These are phyloP conservation scores for Eimeria necatrix DNA, from an alignment of 169 alveolate genomes.

Conservation along the genomic window DNA sequence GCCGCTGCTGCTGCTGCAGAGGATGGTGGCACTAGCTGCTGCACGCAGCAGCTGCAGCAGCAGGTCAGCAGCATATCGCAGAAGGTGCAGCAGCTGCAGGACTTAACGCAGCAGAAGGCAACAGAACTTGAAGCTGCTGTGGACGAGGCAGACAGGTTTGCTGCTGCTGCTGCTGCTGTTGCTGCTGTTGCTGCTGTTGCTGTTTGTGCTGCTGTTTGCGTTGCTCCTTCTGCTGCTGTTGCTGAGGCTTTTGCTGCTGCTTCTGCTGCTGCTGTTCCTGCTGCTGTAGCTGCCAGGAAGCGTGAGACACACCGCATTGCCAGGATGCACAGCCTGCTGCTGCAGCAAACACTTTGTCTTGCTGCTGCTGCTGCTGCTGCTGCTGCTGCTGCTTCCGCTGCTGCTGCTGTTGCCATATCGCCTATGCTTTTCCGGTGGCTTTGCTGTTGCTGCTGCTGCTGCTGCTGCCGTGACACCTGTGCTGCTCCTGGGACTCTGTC, in stretches of 20 bases:
- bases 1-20: not conserved
- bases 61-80: conserved; percentile 17
- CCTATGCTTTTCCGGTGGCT: too few species aligned
- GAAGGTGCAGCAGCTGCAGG: conserved; percentile 32
- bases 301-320: too few species aligned
- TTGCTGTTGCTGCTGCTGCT: not conserved
- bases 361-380: not conserved
- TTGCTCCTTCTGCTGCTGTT: too few species aligned
- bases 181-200: conserved; percentile 29
- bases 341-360: too few species aligned
- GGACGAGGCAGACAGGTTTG: conserved; percentile 14
- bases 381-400: not conserved
- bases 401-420: too few species aligned
- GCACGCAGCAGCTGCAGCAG: conserved; percentile 58
- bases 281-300: too few species aligned
- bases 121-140: not conserved
- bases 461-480: not conserved
- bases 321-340: too few species aligned
- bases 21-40: not conserved
- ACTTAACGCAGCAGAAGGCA: conserved; percentile 35
- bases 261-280: too few species aligned
- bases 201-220: not conserved
- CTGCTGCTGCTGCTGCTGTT: conserved; percentile 49
- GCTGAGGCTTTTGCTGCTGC: too few species aligned
- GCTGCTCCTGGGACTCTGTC: too few species aligned